A percentile compares a stretch with the other conserved stretches of the same genome.
Evolutionary conservation across 2,329 filamentous ascomycete species (phyloP).

Genomic region (Cordyceps pruinosa): DNA sequence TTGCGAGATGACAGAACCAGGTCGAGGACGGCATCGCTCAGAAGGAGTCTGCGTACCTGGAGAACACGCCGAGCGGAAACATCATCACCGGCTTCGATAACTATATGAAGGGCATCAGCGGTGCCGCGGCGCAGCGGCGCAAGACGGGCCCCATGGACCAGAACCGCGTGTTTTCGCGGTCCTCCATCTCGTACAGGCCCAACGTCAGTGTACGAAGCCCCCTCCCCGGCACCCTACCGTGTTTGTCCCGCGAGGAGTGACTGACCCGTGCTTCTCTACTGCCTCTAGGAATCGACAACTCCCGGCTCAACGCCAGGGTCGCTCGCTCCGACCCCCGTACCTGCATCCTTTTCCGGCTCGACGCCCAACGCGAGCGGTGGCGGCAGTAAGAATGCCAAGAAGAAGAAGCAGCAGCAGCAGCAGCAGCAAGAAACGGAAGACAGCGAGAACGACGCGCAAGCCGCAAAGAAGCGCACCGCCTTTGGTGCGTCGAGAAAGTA

Average conservation of each 20-base stretch:
- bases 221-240: slow-evolving; percentile 12
- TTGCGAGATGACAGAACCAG: slow-evolving; percentile 22
- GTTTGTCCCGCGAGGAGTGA: neutral
- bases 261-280: neutral
- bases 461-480: slow-evolving; percentile 49
- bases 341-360: slow-evolving; percentile 42
- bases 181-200: slow-evolving; percentile 55
- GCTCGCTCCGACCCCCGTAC: slow-evolving; percentile 48
- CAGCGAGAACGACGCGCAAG: slow-evolving; percentile 51
- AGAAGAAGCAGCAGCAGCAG: slow-evolving; percentile 27
- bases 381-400: slow-evolving; percentile 47
- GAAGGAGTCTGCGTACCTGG: slow-evolving; percentile 81
- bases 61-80: slow-evolving; percentile 83
- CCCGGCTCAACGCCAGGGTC: slow-evolving; percentile 41
- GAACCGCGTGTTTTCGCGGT: slow-evolving; percentile 66
- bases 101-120: slow-evolving; percentile 82
- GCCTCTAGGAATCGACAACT: slow-evolving; percentile 34
- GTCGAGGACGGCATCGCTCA: slow-evolving; percentile 76
- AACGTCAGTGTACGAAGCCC: slow-evolving; percentile 28
- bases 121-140: slow-evolving; percentile 55
- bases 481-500: slow-evolving; percentile 50
- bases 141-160: slow-evolving; percentile 59
- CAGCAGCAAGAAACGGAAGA: slow-evolving; percentile 36
- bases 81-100: slow-evolving; percentile 97
- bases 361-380: slow-evolving; percentile 41